Conservation (phyloP, 1,139 yeast genomes). For the Arxiozyma heterogenica region DNA sequence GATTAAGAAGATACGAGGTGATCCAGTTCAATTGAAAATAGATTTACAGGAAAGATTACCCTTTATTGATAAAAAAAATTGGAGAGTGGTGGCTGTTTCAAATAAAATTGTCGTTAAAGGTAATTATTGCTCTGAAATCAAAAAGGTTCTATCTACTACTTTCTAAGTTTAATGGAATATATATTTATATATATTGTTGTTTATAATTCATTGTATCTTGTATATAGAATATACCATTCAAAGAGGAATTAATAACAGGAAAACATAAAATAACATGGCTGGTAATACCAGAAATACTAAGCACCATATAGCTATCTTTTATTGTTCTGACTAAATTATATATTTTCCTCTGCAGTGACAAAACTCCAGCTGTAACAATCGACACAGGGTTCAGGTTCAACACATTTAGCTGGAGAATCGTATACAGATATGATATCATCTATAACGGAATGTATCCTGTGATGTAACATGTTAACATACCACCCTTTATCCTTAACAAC, state of each 20-base stretch:
- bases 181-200: not conserved
- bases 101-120: conserved; percentile 48
- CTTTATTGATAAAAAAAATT: conserved; percentile 36
- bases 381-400: conserved; percentile 64
- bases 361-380: conserved; percentile 93
- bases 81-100: conserved; percentile 36
- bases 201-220: not conserved
- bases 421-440: conserved; percentile 67
- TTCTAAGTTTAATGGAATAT: conserved; percentile 11
- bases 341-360: conserved; percentile 30
- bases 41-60: conserved; percentile 47
- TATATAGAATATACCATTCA: not conserved
- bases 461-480: conserved; percentile 82
- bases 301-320: too few species aligned
- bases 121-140: conserved; percentile 41
- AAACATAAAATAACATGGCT: not conserved
- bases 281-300: too few species aligned
- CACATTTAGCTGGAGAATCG: conserved; percentile 70
- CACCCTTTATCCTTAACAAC: conserved; percentile 85
- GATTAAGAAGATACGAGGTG: conserved; percentile 56
- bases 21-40: conserved; percentile 45
- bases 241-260: not conserved
- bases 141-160: conserved; percentile 22
- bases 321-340: not conserved
- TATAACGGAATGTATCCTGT: conserved; percentile 83